These are phyloP conservation scores for Botrytis squamosa DNA, from an alignment of 2,329 filamentous ascomycete genomes.

Conservation along the genomic window DNA sequence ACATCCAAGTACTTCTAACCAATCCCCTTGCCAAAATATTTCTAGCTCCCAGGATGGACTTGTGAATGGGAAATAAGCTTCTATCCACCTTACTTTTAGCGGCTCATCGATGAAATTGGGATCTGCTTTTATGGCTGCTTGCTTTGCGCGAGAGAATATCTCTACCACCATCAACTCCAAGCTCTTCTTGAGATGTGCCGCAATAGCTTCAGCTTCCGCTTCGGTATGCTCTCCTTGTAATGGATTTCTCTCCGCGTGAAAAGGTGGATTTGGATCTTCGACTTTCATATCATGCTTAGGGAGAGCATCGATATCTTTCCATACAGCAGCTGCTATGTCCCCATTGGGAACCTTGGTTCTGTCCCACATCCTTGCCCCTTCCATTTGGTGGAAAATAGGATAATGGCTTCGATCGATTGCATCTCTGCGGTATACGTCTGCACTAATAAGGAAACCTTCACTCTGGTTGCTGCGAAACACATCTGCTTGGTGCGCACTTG, in stretches of 20 bases:
- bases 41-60: conserved; percentile 95
- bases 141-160: conserved; percentile 77
- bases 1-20: conserved; percentile 94
- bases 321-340: conserved; percentile 64
- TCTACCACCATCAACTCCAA: conserved; percentile 88
- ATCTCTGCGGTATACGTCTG: conserved; percentile 93
- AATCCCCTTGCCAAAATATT: conserved; percentile 89
- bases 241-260: conserved; percentile 77
- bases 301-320: conserved; percentile 67
- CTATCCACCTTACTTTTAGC: conserved; percentile 86
- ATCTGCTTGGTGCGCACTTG: conserved; percentile 87
- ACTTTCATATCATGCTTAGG: conserved; percentile 74
- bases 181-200: conserved; percentile 81
- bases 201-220: conserved; percentile 79
- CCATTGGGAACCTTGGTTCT: conserved; percentile 56
- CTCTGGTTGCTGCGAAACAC: conserved; percentile 70
- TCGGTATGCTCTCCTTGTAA: conserved; percentile 71
- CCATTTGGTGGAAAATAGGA: conserved; percentile 98
- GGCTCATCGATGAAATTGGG: conserved; percentile 61
- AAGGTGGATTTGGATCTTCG: conserved; percentile 78
- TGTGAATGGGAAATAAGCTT: conserved; percentile 97
- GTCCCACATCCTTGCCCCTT: conserved; percentile 89
- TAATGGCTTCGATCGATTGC: conserved; percentile 94
- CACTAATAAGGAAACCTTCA: conserved; percentile 83
- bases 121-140: conserved; percentile 55